A percentile compares a stretch with the other conserved stretches of the same genome.
These are phyloP conservation scores for Phytopythium chamaehyphon DNA, from an alignment of 352 stramenopile genomes.

Conservation along the genomic window DNA sequence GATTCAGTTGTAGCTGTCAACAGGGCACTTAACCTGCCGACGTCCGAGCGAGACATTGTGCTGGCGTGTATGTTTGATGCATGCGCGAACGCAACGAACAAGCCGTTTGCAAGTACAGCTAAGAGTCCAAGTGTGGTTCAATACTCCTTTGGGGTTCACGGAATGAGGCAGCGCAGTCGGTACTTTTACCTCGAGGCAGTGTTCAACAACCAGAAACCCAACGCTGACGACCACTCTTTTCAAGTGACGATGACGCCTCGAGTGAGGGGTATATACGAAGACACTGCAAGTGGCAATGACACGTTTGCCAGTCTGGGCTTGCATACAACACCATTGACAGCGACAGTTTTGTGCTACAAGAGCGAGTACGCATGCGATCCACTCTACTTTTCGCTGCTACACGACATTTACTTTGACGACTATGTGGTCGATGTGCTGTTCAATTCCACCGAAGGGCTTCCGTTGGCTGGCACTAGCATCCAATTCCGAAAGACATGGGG, in stretches of 20 bases:
- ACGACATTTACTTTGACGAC: constrained; percentile 48
- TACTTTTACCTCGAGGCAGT: constrained; percentile 60
- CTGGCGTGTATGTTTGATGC: constrained; percentile 51
- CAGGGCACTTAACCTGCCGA: constrained; percentile 27
- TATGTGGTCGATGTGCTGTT: constrained; percentile 59
- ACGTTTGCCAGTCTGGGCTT: constrained; percentile 30
- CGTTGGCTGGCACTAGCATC: constrained; percentile 32
- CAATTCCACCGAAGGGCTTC: constrained; percentile 35
- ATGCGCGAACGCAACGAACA: constrained; percentile 42
- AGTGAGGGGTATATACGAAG: constrained; percentile 42
- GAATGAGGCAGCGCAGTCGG: constrained; percentile 41
- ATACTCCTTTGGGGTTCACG: constrained; percentile 56
- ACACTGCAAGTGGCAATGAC: constrained; percentile 26
- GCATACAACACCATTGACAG: constrained; percentile 27
- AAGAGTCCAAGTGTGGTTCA: constrained; percentile 35
- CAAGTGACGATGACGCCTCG: constrained; percentile 49
- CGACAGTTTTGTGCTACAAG: constrained; percentile 30
- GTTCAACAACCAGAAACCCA: constrained; percentile 38
- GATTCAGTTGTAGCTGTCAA: constrained; percentile 34
- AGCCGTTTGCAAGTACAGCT: constrained; percentile 22
- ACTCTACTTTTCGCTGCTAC: constrained; percentile 49
- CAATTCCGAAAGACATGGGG: constrained; percentile 60
- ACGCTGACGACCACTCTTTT: constrained; percentile 26
- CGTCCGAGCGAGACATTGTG: constrained; percentile 23
- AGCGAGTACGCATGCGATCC: constrained; percentile 27